Evolutionary conservation across 2,329 filamentous ascomycete genomes (phyloP), one percentile per base, ranked within the genome.

Genomic region (Blastomyces parvus): DNA sequence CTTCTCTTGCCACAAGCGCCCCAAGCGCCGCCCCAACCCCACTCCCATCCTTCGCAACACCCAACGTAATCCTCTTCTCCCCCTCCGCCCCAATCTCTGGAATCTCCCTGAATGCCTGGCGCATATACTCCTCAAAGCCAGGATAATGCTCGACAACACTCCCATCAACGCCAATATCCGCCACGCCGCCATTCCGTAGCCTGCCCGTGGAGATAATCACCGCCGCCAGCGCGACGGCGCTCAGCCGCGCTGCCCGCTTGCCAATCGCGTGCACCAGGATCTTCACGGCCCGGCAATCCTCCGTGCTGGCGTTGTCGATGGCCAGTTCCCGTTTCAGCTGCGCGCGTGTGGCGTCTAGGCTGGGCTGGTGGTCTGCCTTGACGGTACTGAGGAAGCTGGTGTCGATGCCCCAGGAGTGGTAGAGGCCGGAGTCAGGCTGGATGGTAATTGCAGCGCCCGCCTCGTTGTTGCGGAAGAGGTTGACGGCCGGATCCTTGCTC

Each of bases 111-210:
- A 97, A 81, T 7, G 90, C 90, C 72, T 96, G 89, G 66, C 92
- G 85, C 66, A 97, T 88, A 80, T 94, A 89, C 63, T 89, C 87
- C 67, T 94, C 87, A 78, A 97, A 99, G 72, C 87, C 87, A 9
- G 94, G 94, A 76, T 97, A 97, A 78, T 96, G 94, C 77, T 97
- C 94, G 2, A 97, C 91, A 61, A 99, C 80, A 72, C 88, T 92
- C 67, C 94, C 94, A 73, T 99, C 94, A 1, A 97, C 93, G 70
- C 94, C 94, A 70, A 99, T 86, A 73, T 99, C 94, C 63, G 94
- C 83, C 61, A 92, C 84, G 9, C 84, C 81, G 56, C 90, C 87
- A 11, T 84, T 81, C 14, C 85, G 82, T 52, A 97, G 81, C 73
- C 87, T 87, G 65, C 88, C 89, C 3, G 90, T 91, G 68, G 91